Conservation (phyloP, 1,284 basidiomycete species). For the Microbotryum violaceum region DNA sequence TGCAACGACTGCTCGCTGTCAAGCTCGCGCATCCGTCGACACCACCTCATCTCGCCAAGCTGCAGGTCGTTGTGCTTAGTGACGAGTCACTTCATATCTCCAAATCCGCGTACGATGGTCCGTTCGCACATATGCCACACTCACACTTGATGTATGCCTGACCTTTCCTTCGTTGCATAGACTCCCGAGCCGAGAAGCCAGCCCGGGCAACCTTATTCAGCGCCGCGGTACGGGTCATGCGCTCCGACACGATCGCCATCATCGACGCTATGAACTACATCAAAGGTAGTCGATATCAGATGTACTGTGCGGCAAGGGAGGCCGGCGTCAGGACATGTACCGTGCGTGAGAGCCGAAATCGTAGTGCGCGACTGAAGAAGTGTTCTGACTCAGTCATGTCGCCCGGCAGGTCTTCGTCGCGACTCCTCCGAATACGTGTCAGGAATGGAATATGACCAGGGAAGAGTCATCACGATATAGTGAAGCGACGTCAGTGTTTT, state of each 20-base stretch:
- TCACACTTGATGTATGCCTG: background rate
- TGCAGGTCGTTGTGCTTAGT: slow-evolving; percentile 61
- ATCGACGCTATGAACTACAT: slow-evolving; percentile 92
- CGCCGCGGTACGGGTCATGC: slow-evolving; percentile 67
- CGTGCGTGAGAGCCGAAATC: slow-evolving; percentile 49
- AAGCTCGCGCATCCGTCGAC: slow-evolving; percentile 46
- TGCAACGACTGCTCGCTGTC: slow-evolving; percentile 55
- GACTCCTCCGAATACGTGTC: slow-evolving; percentile 68
- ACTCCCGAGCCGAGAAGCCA: slow-evolving; percentile 76
- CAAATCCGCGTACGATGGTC: slow-evolving; percentile 67
- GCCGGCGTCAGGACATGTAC: slow-evolving; percentile 77
- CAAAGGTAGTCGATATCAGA: slow-evolving; percentile 90
- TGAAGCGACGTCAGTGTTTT: slow-evolving; percentile 59
- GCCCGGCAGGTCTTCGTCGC: slow-evolving; percentile 51
- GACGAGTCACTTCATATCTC: slow-evolving; percentile 65
- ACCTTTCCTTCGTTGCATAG: slow-evolving; percentile 43
- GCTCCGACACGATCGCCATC: slow-evolving; percentile 68
- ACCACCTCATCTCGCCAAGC: slow-evolving; percentile 50
- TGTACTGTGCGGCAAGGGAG: slow-evolving; percentile 91
- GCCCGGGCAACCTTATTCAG: slow-evolving; percentile 82
- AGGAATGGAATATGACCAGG: slow-evolving; percentile 62
- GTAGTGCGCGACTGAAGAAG: slow-evolving; percentile 7
- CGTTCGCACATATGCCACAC: slow-evolving; percentile 31
- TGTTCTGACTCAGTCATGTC: background rate
- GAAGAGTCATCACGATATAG: slow-evolving; percentile 52